Conservation (phyloP, 108 stramenopile species). For the Nitzschia sp. region DNA sequence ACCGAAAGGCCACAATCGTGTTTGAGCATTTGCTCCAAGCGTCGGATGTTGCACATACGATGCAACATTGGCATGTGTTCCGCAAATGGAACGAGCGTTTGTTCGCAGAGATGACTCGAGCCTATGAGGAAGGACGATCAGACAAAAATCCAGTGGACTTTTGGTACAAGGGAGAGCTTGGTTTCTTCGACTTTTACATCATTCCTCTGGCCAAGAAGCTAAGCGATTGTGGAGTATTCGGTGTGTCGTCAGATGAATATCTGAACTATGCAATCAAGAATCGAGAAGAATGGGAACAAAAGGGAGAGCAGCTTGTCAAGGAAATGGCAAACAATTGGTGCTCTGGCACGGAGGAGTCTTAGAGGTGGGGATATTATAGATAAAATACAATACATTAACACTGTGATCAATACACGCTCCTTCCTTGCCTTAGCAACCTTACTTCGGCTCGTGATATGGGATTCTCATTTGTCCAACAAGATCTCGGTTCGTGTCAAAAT, state of each 20-base stretch:
- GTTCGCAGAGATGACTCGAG: slow-evolving; percentile 18
- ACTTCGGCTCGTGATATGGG: too few species aligned
- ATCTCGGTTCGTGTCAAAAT: too few species aligned
- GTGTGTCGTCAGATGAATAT: slow-evolving; percentile 2
- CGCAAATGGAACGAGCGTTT: slow-evolving; percentile 25
- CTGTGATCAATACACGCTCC: too few species aligned
- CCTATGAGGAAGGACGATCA: slow-evolving; percentile 4
- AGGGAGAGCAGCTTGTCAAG: slow-evolving; percentile 5
- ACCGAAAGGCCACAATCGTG: slow-evolving; percentile 25
- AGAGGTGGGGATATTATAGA: too few species aligned
- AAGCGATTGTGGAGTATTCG: slow-evolving; percentile 27
- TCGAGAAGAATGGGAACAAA: slow-evolving; percentile 3
- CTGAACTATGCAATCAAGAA: slow-evolving; percentile 10
- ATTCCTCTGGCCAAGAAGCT: slow-evolving; percentile 25
- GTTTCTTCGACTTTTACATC: slow-evolving; percentile 27
- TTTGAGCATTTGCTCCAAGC: slow-evolving; percentile 28
- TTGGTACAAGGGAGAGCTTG: slow-evolving; percentile 27
- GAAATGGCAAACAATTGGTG: background rate
- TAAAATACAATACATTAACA: too few species aligned
- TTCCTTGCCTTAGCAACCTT: too few species aligned
- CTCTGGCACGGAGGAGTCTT: too few species aligned
- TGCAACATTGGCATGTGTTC: slow-evolving; percentile 32
- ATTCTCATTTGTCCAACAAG: too few species aligned
- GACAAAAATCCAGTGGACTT: slow-evolving; percentile 13
- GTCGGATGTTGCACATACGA: slow-evolving; percentile 24